A percentile compares a stretch with the other conserved stretches of the same genome.
Evolutionary conservation across 371 early-diverging fungal species (phyloP).

Genomic region (Rozella allomycis): DNA sequence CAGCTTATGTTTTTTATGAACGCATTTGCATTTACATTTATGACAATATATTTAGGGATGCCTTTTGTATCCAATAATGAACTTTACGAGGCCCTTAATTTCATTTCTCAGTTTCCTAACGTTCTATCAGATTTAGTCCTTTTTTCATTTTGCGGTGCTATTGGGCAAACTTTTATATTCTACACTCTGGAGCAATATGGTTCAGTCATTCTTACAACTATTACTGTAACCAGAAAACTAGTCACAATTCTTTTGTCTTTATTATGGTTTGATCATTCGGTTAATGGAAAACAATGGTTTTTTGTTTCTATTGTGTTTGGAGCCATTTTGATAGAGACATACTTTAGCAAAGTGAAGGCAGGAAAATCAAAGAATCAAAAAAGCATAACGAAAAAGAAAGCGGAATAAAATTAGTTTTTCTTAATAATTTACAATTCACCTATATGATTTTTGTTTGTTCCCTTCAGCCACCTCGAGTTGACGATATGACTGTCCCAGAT

Average conservation of each 20-base stretch:
- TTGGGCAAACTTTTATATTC: conserved; percentile 96
- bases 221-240: conserved; percentile 90
- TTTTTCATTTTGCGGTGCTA: conserved; percentile 70
- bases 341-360: too few relatives aligned
- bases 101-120: conserved; percentile 46
- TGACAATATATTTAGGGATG: conserved; percentile 35
- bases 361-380: too few relatives aligned
- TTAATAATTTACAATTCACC: too few relatives aligned
- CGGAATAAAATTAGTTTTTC: too few relatives aligned
- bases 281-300: conserved; percentile 62
- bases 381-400: too few relatives aligned
- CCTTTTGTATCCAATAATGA: conserved; percentile 37
- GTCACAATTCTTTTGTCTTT: conserved; percentile 79
- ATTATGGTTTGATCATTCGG: conserved; percentile 44
- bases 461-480: too few relatives aligned
- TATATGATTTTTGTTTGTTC: too few relatives aligned
- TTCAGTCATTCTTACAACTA: conserved; percentile 65
- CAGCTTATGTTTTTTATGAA: conserved; percentile 98
- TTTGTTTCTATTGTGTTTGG: conserved; percentile 66
- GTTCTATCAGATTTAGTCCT: conserved; percentile 58
- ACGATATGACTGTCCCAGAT: not conserved
- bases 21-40: conserved; percentile 42
- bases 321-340: conserved; percentile 25
- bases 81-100: conserved; percentile 47
- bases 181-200: conserved; percentile 81